Evolutionary conservation across 345 rosid genomes (phyloP).

Genomic region (Punica granatum): DNA sequence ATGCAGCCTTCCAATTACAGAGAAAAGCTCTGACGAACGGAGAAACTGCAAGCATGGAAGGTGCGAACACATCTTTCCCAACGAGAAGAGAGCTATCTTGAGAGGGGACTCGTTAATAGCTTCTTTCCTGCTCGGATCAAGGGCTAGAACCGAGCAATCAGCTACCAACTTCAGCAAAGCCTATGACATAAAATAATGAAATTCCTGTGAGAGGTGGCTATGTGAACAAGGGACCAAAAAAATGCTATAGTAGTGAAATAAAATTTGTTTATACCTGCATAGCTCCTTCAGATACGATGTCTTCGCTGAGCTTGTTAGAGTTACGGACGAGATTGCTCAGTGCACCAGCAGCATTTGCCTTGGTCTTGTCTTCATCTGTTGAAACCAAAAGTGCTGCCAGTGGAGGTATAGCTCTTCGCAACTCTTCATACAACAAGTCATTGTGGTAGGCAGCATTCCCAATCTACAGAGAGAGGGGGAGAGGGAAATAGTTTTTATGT

Average conservation of each 20-base stretch:
- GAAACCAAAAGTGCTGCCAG: slow-evolving; percentile 65
- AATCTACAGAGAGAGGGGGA: slow-evolving; percentile 36
- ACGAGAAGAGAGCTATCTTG: slow-evolving; percentile 82
- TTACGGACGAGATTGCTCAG: slow-evolving; percentile 95
- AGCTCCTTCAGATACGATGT: slow-evolving; percentile 85
- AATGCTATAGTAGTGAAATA: neutral
- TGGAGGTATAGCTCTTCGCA: slow-evolving; percentile 79
- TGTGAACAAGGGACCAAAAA: neutral
- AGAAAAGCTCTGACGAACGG: slow-evolving; percentile 65
- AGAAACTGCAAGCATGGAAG: slow-evolving; percentile 65
- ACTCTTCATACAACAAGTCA: slow-evolving; percentile 72
- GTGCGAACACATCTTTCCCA: slow-evolving; percentile 89
- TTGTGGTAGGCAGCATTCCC: slow-evolving; percentile 96
- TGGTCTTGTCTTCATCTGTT: slow-evolving; percentile 90
- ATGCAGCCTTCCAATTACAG: slow-evolving; percentile 63
- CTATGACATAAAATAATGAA: slow-evolving; percentile 29
- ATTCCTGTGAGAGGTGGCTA: neutral
- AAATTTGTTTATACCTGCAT: slow-evolving; percentile 49
- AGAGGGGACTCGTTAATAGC: slow-evolving; percentile 73
- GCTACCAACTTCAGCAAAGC: slow-evolving; percentile 66
- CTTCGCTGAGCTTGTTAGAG: slow-evolving; percentile 82
- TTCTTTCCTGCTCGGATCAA: slow-evolving; percentile 68
- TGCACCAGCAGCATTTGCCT: slow-evolving; percentile 97
- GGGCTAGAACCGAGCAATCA: slow-evolving; percentile 61
- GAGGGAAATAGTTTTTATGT: neutral